A percentile compares a stretch with the other conserved stretches of the same genome.
Evolutionary conservation across 306 rosid species (phyloP).

Genomic region (Cucumis melo): DNA sequence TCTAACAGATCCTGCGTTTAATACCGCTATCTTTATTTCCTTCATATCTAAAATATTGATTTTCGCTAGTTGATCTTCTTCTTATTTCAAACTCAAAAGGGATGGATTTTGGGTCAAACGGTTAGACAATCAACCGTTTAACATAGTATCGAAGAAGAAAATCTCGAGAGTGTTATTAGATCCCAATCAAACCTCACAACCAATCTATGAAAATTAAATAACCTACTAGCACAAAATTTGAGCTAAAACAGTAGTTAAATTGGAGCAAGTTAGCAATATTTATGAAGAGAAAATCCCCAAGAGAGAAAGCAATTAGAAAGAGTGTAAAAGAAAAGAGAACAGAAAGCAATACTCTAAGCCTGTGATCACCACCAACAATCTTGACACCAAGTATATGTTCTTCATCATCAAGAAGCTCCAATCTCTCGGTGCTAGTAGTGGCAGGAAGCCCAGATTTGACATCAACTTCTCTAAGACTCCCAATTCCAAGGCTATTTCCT

Average conservation of each 20-base stretch:
- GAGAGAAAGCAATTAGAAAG: neutral
- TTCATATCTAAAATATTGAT: too few species aligned
- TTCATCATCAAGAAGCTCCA: slow-evolving; percentile 62
- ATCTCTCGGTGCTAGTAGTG: slow-evolving; percentile 62
- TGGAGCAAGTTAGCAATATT: neutral
- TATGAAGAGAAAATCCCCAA: neutral
- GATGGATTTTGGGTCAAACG: too few species aligned
- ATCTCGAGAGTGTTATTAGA: too few species aligned
- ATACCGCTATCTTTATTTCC: too few species aligned
- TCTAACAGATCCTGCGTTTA: neutral
- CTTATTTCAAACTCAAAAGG: too few species aligned
- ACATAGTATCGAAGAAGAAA: too few species aligned
- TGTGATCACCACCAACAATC: slow-evolving; percentile 70
- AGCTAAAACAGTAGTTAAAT: neutral
- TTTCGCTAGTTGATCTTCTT: too few species aligned
- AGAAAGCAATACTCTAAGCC: slow-evolving; percentile 38
- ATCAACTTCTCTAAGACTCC: slow-evolving; percentile 66
- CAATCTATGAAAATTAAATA: neutral
- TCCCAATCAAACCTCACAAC: too few species aligned
- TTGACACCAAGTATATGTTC: slow-evolving; percentile 57
- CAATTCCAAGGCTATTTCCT: slow-evolving; percentile 48
- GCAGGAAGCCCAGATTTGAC: slow-evolving; percentile 81
- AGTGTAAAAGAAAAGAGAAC: neutral
- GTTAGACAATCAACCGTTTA: too few species aligned
- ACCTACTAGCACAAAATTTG: neutral